These are phyloP conservation scores for Trypanosoma grayi DNA, from an alignment of 208 protist species.

Conservation along the genomic window DNA sequence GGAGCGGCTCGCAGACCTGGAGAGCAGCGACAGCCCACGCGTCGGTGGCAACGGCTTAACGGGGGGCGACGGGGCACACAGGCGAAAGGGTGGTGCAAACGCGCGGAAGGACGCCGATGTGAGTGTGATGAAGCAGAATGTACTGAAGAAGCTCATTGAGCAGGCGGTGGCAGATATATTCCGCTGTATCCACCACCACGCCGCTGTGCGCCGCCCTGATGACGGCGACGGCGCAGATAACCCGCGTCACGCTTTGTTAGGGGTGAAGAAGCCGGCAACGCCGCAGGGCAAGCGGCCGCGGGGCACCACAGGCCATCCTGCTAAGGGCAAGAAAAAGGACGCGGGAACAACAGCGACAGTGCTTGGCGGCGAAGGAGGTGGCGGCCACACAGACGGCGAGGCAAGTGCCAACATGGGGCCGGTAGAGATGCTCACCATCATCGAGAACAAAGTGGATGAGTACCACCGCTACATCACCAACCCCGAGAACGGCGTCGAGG, in stretches of 20 bases:
- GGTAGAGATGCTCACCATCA: slow-evolving; percentile 90
- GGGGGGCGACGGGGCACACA: background rate
- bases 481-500: slow-evolving; percentile 62
- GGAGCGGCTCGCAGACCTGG: slow-evolving; percentile 56
- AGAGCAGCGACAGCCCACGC: slow-evolving; percentile 25
- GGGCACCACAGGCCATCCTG: background rate
- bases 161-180: slow-evolving; percentile 68
- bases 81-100: background rate
- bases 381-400: slow-evolving; percentile 18
- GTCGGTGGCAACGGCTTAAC: background rate
- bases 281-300: background rate
- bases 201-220: slow-evolving; percentile 3
- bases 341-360: background rate
- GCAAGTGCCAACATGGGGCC: slow-evolving; percentile 75
- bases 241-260: no score
- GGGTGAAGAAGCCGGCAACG: background rate
- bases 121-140: slow-evolving; percentile 47
- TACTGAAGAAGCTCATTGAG: slow-evolving; percentile 69
- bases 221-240: no score
- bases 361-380: slow-evolving; percentile 9
- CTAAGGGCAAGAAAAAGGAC: slow-evolving; percentile 18
- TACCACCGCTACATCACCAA: slow-evolving; percentile 77
- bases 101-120: slow-evolving; percentile 7
- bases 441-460: slow-evolving; percentile 92
- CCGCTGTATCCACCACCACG: slow-evolving; percentile 24